Base-by-base conservation (phyloP, 495 filamentous ascomycete species). In the Echria macrotheca region DNA sequence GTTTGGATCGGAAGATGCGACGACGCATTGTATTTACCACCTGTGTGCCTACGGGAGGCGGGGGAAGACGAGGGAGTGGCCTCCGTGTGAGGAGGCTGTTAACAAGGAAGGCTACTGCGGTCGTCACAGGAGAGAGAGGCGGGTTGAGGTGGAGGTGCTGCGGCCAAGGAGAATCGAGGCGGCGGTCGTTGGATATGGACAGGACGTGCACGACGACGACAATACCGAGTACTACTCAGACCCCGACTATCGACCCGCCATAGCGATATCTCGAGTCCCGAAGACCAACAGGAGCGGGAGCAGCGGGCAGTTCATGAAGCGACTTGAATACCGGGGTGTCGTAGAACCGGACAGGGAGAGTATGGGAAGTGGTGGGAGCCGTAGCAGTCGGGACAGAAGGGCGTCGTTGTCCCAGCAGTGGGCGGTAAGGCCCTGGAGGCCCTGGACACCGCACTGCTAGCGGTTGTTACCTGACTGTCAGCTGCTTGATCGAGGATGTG, bases 371-470 rank as follows among this genome's bases (percentile, higher is more conserved):
- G 9, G 15, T n/a, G 25, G 35, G 31, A 15, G 11, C 32, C 10
- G 38, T 2, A 41, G 38, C 38, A 41, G 38, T 24, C 17, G 22
- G 38, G 38, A 28, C n/a, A 32, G 25, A n/a, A 22, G 42, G 42
- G 21, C 33, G 2, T 24, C 29, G 0, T 9, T 18, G 19, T 28
- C 23, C 28, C 29, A 32, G 44, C 19, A 31, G 19, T 46, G 28
- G 44, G 24, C 44, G 5, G 19, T 48, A 15, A n/a, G 36, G 46
- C 46, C 46, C 33, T 48, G 46, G 46, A 28, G 46, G 46, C 46
- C 46, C 22, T 48, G n/a, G 23, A 48, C 46, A 10, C 46, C 46
- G 0, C 9, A 39, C 12, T 47, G 28, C 22, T 33, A 21, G 28
- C 32, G 32, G 32, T 5, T 5, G 12, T 3, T 36, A 5, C 4